Evolutionary conservation across 2,329 filamentous ascomycete species (phyloP).

Genomic region (Scorias spongiosa): DNA sequence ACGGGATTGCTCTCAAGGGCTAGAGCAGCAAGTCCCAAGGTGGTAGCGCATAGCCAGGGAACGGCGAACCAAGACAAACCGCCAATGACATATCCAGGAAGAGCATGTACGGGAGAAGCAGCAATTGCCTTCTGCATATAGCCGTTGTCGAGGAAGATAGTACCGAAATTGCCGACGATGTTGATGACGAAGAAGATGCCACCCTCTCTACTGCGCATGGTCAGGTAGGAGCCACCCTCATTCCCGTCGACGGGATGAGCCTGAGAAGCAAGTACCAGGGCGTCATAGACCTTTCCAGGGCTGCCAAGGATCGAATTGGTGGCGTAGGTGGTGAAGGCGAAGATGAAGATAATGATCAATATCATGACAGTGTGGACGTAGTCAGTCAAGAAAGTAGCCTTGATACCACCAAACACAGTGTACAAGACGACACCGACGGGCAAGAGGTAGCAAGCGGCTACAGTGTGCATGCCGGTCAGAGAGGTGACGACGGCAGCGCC

Average conservation of each 20-base stretch:
- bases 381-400: conserved; percentile 74
- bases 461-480: conserved; percentile 59
- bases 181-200: conserved; percentile 75
- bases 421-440: conserved; percentile 71
- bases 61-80: conserved; percentile 87
- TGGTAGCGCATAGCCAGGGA: conserved; percentile 77
- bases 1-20: conserved; percentile 59
- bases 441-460: conserved; percentile 70
- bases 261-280: conserved; percentile 52
- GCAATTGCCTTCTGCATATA: conserved; percentile 94
- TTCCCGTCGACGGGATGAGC: conserved; percentile 68
- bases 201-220: conserved; percentile 68
- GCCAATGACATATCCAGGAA: conserved; percentile 78
- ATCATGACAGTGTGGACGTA: conserved; percentile 78
- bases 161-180: conserved; percentile 69
- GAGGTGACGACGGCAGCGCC: conserved; percentile 59
- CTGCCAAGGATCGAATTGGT: conserved; percentile 58
- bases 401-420: conserved; percentile 61
- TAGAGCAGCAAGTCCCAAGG: conserved; percentile 69
- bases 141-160: conserved; percentile 60
- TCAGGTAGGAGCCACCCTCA: conserved; percentile 66
- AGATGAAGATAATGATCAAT: conserved; percentile 71
- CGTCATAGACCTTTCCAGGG: conserved; percentile 62
- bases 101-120: conserved; percentile 66
- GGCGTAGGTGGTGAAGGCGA: conserved; percentile 68